Evolutionary conservation across 2,329 filamentous ascomycete genomes (phyloP).

Genomic region (Colletotrichum noveboracense): DNA sequence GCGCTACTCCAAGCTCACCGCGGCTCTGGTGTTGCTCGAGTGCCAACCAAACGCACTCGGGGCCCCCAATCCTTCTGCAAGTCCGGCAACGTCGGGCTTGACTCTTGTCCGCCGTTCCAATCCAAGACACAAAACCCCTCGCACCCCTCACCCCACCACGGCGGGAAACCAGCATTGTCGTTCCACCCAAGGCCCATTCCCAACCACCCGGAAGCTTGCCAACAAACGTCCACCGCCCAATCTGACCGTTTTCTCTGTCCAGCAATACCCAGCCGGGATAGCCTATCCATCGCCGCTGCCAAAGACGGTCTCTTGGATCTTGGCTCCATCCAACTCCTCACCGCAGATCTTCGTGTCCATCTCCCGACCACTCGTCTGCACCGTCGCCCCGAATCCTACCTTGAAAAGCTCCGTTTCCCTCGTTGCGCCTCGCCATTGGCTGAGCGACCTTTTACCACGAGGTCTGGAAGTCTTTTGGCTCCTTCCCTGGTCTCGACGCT

Average conservation of each 20-base stretch:
- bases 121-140: neutral
- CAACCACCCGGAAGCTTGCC: slow-evolving; percentile 11
- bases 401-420: neutral
- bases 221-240: neutral
- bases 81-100: neutral
- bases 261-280: neutral
- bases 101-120: neutral
- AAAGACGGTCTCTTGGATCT: neutral
- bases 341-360: slow-evolving; percentile 15
- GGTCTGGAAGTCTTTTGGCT: neutral
- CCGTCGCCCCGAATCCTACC: neutral
- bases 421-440: neutral
- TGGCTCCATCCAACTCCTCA: neutral
- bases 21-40: neutral
- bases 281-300: neutral
- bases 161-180: neutral
- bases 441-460: neutral
- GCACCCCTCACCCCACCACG: neutral
- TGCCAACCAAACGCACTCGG: neutral
- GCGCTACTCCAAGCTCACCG: neutral
- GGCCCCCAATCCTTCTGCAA: neutral
- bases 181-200: slow-evolving; percentile 3
- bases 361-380: slow-evolving; percentile 2
- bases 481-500: neutral
- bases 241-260: neutral